Evolutionary conservation across 2,329 filamentous ascomycete genomes (phyloP), one percentile per base, ranked within the genome.

Genomic region (Cladobotryum protrusum): DNA sequence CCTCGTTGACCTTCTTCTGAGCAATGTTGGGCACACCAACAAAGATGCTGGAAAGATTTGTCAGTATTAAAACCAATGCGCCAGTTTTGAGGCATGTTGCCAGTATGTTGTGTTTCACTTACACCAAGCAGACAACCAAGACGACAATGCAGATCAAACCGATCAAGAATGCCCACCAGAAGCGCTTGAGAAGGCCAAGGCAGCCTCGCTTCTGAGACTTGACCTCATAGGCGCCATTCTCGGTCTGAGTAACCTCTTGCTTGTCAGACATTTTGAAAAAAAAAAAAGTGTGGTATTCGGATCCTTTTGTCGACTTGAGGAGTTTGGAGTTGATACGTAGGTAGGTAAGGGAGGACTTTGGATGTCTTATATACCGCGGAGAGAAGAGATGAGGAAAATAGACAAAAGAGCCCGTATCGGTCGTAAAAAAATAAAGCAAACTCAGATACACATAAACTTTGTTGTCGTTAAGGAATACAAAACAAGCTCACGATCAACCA

Each of bases 91-190:
- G n/a, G 18, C 11, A 40, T 14, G 6, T 37, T 37, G 11, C 12
- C 17, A 11, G 1, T 18, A 32, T 12, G 11, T 14, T n/a, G 32
- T 18, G n/a, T 9, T 19, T 40, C 24, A 75, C 80, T 76, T 71
- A 85, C 82, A 85, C 64, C 36, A 82, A 68, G 36, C 78, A 71
- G 15, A 86, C 74, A 35, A 82, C 68, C 13, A 86, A 64, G 33
- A 81, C 70, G 40, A 76, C 63, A 41, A 81, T 64, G 53, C 72
- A 56, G 50, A 76, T 60, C 46, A 81, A 62, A 14, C 72, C 61
- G 51, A 85, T 67, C 52, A 83, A 62, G 57, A 82, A 73, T 54
- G 73, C 59, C 81, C 82, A 85, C 82, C 82, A 85, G 58, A 77
- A 83, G 57, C 69, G 72, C 60, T 66, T 72, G 62, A 74, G 76